Percentiles rank a stretch among this genome's conserved stretches.
Conservation (phyloP, 2,329 filamentous ascomycete species). For the Cytospora leucostoma region DNA sequence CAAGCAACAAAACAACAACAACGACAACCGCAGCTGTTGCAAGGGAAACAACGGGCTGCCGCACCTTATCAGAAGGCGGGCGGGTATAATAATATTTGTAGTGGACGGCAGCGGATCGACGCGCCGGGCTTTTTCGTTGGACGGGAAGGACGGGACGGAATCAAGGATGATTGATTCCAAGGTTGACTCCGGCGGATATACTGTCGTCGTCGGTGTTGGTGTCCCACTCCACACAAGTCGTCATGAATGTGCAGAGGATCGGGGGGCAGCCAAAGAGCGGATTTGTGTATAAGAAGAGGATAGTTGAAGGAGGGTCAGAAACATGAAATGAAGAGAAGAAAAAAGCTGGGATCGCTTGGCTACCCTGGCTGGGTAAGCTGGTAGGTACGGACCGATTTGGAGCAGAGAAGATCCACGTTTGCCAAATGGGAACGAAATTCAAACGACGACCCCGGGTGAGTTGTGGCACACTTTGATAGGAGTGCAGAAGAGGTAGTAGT, state of each 20-base stretch:
- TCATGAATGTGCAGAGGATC: slow-evolving; percentile 16
- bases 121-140: neutral
- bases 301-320: neutral
- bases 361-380: no score
- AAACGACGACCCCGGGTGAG: neutral
- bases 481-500: slow-evolving; percentile 6
- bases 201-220: slow-evolving; percentile 13
- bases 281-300: neutral
- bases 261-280: slow-evolving; percentile 8
- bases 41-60: neutral
- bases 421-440: slow-evolving; percentile 9
- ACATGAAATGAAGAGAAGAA: neutral
- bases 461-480: neutral
- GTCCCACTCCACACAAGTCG: slow-evolving; percentile 24
- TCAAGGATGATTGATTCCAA: slow-evolving; percentile 9
- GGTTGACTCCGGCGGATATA: slow-evolving; percentile 9
- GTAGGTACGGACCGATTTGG: slow-evolving; percentile 9
- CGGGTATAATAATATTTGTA: slow-evolving; percentile 1
- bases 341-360: neutral
- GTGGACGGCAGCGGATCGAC: slow-evolving; percentile 9
- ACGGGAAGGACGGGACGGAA: slow-evolving; percentile 12
- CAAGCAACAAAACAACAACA: slow-evolving; percentile 13
- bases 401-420: slow-evolving; percentile 1
- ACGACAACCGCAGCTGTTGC: slow-evolving; percentile 11
- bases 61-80: slow-evolving; percentile 10